A percentile compares a stretch with the other conserved stretches of the same genome.
Evolutionary conservation across 345 rosid genomes (phyloP).

Genomic region (Lumnitzera racemosa): DNA sequence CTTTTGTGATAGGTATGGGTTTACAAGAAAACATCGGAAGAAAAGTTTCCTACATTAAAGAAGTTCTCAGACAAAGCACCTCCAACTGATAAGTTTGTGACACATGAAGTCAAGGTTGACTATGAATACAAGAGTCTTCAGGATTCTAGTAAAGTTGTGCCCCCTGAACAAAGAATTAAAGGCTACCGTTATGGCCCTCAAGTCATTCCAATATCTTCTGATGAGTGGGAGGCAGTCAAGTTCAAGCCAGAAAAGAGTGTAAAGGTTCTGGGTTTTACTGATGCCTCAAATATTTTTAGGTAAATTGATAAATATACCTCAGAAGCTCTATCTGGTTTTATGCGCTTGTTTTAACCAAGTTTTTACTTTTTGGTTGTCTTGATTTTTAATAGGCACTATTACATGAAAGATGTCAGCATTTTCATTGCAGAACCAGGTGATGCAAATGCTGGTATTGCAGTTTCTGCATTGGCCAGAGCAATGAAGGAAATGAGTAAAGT

Average conservation of each 20-base stretch:
- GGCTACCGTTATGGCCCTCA: constrained; percentile 95
- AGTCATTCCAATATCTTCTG: constrained; percentile 80
- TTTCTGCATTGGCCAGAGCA: constrained; percentile 85
- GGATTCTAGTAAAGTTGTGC: constrained; percentile 47
- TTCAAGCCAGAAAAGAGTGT: constrained; percentile 88
- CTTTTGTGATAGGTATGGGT: constrained; percentile 69
- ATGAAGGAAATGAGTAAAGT: constrained; percentile 73
- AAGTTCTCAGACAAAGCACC: constrained; percentile 89
- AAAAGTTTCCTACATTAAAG: constrained; percentile 80
- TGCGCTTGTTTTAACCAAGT: too few relatives aligned
- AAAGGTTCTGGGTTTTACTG: constrained; percentile 84
- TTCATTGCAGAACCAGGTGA: constrained; percentile 83
- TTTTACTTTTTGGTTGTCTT: neutral
- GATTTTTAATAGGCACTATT: constrained; percentile 56
- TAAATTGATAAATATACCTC: constrained; percentile 9
- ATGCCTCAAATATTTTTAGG: constrained; percentile 68
- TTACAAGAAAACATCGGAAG: constrained; percentile 88
- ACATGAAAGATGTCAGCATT: constrained; percentile 87
- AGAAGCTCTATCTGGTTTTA: too few relatives aligned
- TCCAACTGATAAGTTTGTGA: constrained; percentile 64
- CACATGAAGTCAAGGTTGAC: constrained; percentile 84
- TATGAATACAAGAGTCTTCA: constrained; percentile 59
- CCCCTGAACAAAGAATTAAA: constrained; percentile 93
- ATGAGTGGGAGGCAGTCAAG: constrained; percentile 63
- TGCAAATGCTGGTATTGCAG: constrained; percentile 44